Conservation (phyloP, 2,329 filamentous ascomycete genomes). For the Myriosclerotinia curreyana region DNA sequence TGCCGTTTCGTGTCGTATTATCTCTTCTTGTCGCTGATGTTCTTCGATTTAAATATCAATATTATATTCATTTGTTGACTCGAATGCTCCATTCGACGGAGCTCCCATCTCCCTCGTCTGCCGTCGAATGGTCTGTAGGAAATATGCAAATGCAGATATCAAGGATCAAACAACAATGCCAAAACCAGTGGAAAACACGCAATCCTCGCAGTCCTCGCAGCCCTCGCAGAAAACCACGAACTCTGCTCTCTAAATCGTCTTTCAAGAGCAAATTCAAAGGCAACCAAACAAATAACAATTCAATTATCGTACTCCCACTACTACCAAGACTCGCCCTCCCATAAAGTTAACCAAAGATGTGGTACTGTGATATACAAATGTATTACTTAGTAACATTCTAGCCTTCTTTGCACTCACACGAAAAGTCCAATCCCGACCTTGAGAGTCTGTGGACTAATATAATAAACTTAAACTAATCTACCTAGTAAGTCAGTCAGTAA, state of each 20-base stretch:
- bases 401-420: too few relatives aligned
- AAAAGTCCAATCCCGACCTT: too few relatives aligned
- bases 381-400: too few relatives aligned
- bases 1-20: not conserved
- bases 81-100: not conserved
- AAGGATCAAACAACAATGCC: not conserved
- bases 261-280: too few relatives aligned
- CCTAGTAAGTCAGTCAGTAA: too few relatives aligned
- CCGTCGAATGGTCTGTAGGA: not conserved
- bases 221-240: not conserved
- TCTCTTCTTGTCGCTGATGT: not conserved
- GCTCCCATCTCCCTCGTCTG: not conserved
- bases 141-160: not conserved
- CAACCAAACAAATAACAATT: not conserved
- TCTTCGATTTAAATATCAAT: not conserved
- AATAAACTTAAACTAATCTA: too few relatives aligned
- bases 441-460: too few relatives aligned
- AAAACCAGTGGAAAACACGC: too few relatives aligned
- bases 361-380: too few relatives aligned
- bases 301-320: not conserved
- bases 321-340: not conserved
- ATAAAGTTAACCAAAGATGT: not conserved
- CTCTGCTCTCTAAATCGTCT: not conserved
- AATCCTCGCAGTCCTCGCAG: not conserved
- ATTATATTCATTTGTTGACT: not conserved